Evolutionary conservation across 345 rosid species (phyloP).

Genomic region (Cardiospermum halicacabum): DNA sequence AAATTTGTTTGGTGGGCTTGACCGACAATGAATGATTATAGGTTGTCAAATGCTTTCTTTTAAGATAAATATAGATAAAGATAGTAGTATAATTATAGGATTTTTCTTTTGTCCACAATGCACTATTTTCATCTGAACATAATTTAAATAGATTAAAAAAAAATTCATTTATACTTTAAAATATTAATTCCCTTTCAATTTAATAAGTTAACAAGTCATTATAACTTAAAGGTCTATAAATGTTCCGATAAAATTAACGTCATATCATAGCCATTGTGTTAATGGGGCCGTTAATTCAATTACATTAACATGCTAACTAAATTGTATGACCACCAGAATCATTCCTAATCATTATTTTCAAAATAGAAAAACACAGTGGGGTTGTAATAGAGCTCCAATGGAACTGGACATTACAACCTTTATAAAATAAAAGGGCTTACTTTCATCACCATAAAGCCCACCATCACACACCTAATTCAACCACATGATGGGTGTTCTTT

Average conservation of each 20-base stretch:
- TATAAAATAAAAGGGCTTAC: background rate
- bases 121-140: too few relatives aligned
- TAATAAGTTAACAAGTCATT: too few relatives aligned
- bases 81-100: too few relatives aligned
- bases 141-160: too few relatives aligned
- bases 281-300: background rate
- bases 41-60: background rate
- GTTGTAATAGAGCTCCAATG: slow-evolving; percentile 1
- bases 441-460: background rate
- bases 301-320: too few relatives aligned
- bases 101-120: too few relatives aligned
- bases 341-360: background rate
- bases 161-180: too few relatives aligned
- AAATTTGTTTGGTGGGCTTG: background rate
- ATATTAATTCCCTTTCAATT: too few relatives aligned
- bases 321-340: too few relatives aligned
- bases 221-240: too few relatives aligned
- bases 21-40: background rate
- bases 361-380: background rate
- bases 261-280: background rate
- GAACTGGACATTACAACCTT: background rate
- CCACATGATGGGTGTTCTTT: slow-evolving; percentile 10
- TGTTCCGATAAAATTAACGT: background rate
- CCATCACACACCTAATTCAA: slow-evolving; percentile 9
- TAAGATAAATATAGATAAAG: too few relatives aligned